These are phyloP conservation scores for Penicillium cataractarum DNA, from an alignment of 495 filamentous ascomycete genomes.

Conservation along the genomic window DNA sequence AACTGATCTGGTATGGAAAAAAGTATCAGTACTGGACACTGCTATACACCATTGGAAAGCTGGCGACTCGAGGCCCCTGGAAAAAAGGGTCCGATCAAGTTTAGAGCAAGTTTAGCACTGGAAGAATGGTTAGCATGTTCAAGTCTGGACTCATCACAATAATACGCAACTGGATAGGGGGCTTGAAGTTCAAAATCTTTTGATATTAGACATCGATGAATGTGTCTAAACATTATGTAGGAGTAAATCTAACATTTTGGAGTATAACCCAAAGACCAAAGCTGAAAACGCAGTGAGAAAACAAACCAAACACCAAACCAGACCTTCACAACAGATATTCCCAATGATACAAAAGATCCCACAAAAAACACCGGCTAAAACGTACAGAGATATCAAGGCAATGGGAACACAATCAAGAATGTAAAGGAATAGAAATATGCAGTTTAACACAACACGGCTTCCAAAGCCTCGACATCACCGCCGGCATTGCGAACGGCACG, in stretches of 20 bases:
- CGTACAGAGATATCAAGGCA: conserved; percentile 19
- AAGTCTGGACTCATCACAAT: background rate
- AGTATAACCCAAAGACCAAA: conserved; percentile 17
- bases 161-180: background rate
- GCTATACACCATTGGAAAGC: background rate
- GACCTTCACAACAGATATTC: conserved; percentile 26
- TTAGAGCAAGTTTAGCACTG: background rate
- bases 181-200: conserved; percentile 10
- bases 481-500: conserved; percentile 77
- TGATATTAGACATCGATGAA: conserved; percentile 26
- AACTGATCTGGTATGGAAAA: background rate
- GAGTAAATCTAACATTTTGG: conserved; percentile 35
- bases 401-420: conserved; percentile 16
- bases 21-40: background rate
- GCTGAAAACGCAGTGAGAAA: conserved; percentile 11
- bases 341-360: conserved; percentile 29
- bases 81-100: background rate
- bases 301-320: conserved; percentile 32
- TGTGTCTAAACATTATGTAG: conserved; percentile 32
- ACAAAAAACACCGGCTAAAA: conserved; percentile 27
- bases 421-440: conserved; percentile 9
- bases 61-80: background rate
- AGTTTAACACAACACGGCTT: conserved; percentile 47
- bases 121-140: background rate
- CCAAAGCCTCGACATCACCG: conserved; percentile 67